Base-by-base conservation (phyloP, 345 rosid species). In the Leavenworthia alabamica region DNA sequence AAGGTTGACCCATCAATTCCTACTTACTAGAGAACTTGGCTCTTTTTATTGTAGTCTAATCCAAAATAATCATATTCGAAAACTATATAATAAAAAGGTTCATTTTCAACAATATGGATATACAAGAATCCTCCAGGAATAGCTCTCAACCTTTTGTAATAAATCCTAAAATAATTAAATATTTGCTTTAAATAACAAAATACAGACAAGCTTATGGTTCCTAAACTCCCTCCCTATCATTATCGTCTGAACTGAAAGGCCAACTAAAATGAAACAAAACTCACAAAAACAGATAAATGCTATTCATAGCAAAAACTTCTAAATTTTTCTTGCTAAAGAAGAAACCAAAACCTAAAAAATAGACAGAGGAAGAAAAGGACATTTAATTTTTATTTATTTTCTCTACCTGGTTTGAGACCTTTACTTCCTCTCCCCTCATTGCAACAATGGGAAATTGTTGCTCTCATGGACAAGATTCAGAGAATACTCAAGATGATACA, bases 1-100 rank as follows among this genome's bases (percentile, higher is more conserved):
- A 78, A 75, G 73, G 96, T 67, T 43, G 95, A 91, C 68, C 82
- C 85, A 33, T 79, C 98, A 7, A 60, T 86, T 27, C 98, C 98
- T 48, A 88, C 84, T 2, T 91, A 91, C 58, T 47, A 47, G 46
- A 47, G 46, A 5, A 32, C 35, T 42, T 14, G 14, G 36, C 36
- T n/a, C 13, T 7, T 17, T 40, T 3, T 41, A 15, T 50, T 51
- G 54, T 51, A 33, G 16, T 53, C 24, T 8, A 12, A 3, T 49
- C 3, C 41, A 52, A 26, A 26, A 51, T 33, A 49, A 49, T 10
- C 3, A 7, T 24, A 52, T 61, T 37, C 23, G 3, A 1, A 17
- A 32, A 31, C 8, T 24, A 40, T 49, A 20, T 20, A 23, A 40
- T 32, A 51, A 24, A 24, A 60, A 33, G 22, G 15, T 23, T 41